Conservation (phyloP, 1,284 basidiomycete genomes). For the Malassezia dermatis region DNA sequence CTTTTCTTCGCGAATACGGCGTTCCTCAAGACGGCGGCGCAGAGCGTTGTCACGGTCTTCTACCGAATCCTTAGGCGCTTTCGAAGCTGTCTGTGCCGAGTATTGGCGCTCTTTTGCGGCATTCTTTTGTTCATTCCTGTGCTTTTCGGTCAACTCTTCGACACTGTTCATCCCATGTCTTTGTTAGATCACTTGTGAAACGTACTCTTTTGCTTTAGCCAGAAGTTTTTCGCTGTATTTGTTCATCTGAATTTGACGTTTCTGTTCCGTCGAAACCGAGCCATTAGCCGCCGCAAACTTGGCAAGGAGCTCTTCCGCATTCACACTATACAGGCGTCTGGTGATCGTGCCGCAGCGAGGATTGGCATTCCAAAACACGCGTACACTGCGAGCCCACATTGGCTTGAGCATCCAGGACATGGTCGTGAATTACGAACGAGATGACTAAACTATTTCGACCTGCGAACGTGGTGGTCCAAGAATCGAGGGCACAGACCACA, state of each 20-base stretch:
- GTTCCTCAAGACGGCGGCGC: constrained; percentile 1
- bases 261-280: constrained; percentile 13
- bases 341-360: background rate
- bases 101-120: constrained; percentile 22
- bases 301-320: constrained; percentile 3
- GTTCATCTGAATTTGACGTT: constrained; percentile 29
- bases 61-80: background rate
- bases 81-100: background rate
- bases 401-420: background rate
- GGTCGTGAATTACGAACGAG: background rate
- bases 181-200: background rate
- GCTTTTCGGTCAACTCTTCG: constrained; percentile 27
- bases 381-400: background rate
- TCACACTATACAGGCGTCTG: background rate
- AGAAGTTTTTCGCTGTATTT: constrained; percentile 37
- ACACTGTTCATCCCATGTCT: constrained; percentile 21
- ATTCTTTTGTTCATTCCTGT: constrained; percentile 23
- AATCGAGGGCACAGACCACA: background rate
- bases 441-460: background rate
- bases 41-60: constrained; percentile 13
- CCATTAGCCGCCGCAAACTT: background rate
- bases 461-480: background rate
- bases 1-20: background rate
- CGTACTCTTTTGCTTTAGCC: constrained; percentile 30
- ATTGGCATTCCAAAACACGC: background rate